Evolutionary conservation across 2,329 filamentous ascomycete species (phyloP).

Genomic region (Didymella glomerata): DNA sequence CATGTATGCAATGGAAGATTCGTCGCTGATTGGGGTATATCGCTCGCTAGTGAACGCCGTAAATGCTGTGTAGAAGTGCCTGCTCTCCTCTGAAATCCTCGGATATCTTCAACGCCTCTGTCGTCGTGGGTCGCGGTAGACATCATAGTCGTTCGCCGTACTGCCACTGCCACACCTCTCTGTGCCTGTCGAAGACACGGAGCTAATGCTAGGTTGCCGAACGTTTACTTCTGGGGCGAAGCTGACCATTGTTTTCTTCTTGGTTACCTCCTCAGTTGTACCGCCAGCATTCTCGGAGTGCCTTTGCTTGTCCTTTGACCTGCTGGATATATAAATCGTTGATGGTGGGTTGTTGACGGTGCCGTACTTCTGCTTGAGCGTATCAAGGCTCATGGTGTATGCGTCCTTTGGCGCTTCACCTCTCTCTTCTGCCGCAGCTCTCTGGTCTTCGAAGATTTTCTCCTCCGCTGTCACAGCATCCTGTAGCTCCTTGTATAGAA

Average conservation of each 20-base stretch:
- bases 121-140: conserved; percentile 12
- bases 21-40: background rate
- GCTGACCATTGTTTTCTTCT: conserved; percentile 3
- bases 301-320: background rate
- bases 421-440: background rate
- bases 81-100: too few species aligned
- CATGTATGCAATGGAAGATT: too few species aligned
- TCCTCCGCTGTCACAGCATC: conserved; percentile 18
- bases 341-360: background rate
- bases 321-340: background rate
- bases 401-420: background rate
- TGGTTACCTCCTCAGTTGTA: background rate
- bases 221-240: background rate
- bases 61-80: background rate
- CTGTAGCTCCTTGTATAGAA: conserved; percentile 16
- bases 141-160: conserved; percentile 8
- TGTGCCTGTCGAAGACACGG: background rate
- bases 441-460: conserved; percentile 9
- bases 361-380: conserved; percentile 13
- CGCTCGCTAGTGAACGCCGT: background rate
- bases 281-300: background rate
- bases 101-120: background rate
- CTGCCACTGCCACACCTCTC: background rate
- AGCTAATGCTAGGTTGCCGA: background rate
- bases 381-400: conserved; percentile 8